phyloP scores from a whole-genome alignment of 371 early-diverging fungal species.

The Umbelopsis sp. region DNA sequence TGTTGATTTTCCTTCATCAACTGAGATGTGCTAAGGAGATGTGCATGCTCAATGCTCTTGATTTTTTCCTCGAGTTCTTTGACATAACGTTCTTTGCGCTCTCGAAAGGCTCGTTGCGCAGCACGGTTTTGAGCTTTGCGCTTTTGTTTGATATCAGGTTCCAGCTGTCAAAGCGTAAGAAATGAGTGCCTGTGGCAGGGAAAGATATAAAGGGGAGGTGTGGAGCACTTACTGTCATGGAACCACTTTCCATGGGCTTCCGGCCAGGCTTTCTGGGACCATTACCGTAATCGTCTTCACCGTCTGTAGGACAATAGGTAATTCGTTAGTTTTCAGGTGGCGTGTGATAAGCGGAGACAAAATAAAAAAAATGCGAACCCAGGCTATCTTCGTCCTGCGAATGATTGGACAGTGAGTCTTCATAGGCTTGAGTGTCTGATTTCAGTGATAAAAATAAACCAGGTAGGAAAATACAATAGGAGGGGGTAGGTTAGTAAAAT shows the following conservation, averaged over 20 bases:
- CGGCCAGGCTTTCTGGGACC: constrained; percentile 34
- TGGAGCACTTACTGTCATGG: background rate
- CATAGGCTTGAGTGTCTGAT: constrained; percentile 9
- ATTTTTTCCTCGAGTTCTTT: constrained; percentile 67
- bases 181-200: constrained; percentile 20
- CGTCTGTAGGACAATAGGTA: constrained; percentile 29
- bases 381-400: constrained; percentile 16
- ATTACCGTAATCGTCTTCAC: constrained; percentile 24
- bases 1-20: constrained; percentile 47
- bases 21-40: constrained; percentile 36
- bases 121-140: constrained; percentile 79
- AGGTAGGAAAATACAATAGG: background rate
- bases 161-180: constrained; percentile 27
- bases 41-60: constrained; percentile 57
- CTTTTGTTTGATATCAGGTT: constrained; percentile 56
- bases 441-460: constrained; percentile 10
- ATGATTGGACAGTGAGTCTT: constrained; percentile 12
- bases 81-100: constrained; percentile 74
- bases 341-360: constrained; percentile 21
- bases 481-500: constrained; percentile 16
- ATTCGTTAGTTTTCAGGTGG: constrained; percentile 29
- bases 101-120: constrained; percentile 78
- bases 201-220: background rate
- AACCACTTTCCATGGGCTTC: constrained; percentile 39
- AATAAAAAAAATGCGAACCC: constrained; percentile 4